A percentile compares a stretch with the other conserved stretches of the same genome.
Evolutionary conservation across 768 basidiomycete genomes (phyloP).

Genomic region (Mycena amicta): DNA sequence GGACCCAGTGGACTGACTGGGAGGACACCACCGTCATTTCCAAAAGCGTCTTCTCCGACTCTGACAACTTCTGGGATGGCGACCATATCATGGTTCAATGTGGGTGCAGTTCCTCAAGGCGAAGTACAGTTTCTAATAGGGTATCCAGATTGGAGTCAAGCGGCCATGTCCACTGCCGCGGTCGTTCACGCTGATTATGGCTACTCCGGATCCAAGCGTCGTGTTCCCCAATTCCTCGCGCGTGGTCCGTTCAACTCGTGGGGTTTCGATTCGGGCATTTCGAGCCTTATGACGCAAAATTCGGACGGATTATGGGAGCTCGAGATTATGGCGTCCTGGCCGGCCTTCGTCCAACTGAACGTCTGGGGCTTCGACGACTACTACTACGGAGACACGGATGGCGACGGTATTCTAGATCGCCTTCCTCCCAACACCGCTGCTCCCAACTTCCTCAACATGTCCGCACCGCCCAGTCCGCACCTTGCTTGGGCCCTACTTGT

Average conservation of each 20-base stretch:
- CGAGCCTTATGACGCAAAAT: conserved; percentile 66
- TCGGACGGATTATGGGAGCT: conserved; percentile 77
- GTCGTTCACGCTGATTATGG: conserved; percentile 79
- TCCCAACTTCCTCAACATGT: conserved; percentile 89
- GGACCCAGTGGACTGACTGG: conserved; percentile 81
- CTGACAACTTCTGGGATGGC: conserved; percentile 73
- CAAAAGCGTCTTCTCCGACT: conserved; percentile 52
- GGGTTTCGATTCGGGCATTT: conserved; percentile 87
- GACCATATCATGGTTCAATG: conserved; percentile 90
- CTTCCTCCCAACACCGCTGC: conserved; percentile 86
- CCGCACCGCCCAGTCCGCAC: conserved; percentile 85
- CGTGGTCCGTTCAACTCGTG: conserved; percentile 90
- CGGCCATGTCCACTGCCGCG: conserved; percentile 60
- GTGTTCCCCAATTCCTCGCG: conserved; percentile 84
- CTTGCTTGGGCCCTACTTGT: conserved; percentile 85
- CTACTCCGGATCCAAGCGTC: conserved; percentile 59
- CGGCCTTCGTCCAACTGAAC: conserved; percentile 86
- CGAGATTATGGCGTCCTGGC: conserved; percentile 90
- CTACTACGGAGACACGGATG: conserved; percentile 90
- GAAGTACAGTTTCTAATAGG: conserved; percentile 1
- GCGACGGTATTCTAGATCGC: conserved; percentile 86
- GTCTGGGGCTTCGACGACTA: conserved; percentile 90
- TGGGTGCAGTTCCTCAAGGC: conserved; percentile 37
- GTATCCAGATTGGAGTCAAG: conserved; percentile 73
- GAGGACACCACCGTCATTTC: conserved; percentile 72